Percentiles rank a stretch among this genome's conserved stretches.
Evolutionary conservation across 768 basidiomycete genomes (phyloP).

Genomic region (Symmetrospora coprosmae): DNA sequence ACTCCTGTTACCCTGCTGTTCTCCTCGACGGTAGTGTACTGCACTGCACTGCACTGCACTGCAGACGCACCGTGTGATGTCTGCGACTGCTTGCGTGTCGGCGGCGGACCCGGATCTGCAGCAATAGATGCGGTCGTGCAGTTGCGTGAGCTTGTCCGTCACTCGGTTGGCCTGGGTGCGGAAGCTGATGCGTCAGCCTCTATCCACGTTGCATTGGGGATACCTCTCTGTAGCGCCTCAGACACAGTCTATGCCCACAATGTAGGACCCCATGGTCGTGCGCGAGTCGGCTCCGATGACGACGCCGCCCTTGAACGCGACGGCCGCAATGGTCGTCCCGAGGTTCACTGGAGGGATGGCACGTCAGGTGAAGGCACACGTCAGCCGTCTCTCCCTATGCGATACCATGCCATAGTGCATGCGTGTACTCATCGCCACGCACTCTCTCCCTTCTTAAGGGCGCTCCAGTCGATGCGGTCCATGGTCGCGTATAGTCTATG

Average conservation of each 20-base stretch:
- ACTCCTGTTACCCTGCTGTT: too few species aligned
- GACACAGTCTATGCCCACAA: constrained; percentile 58
- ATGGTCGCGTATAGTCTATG: not conserved
- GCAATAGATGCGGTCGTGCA: constrained; percentile 97
- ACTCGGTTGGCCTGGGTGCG: constrained; percentile 74
- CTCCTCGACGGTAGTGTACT: too few species aligned
- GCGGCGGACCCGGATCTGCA: constrained; percentile 76
- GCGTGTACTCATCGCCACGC: not conserved
- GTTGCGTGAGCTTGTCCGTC: constrained; percentile 78
- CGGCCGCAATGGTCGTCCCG: constrained; percentile 98
- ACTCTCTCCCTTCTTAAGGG: constrained; percentile 17
- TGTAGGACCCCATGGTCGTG: constrained; percentile 91
- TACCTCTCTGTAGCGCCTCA: too few species aligned
- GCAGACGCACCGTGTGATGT: constrained; percentile 76
- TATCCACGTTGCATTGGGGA: not conserved
- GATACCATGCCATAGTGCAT: too few species aligned
- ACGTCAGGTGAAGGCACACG: too few species aligned
- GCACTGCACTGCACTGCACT: too few species aligned
- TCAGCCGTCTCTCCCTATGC: too few species aligned
- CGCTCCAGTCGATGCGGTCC: constrained; percentile 12
- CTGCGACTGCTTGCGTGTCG: constrained; percentile 92
- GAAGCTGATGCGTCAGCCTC: not conserved
- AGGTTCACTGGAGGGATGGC: not conserved
- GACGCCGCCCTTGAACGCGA: constrained; percentile 87
- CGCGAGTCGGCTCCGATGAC: constrained; percentile 94